phyloP scores from a whole-genome alignment of 225 moss, liverwort and hornwort species.

The Climacium dendroides region DNA sequence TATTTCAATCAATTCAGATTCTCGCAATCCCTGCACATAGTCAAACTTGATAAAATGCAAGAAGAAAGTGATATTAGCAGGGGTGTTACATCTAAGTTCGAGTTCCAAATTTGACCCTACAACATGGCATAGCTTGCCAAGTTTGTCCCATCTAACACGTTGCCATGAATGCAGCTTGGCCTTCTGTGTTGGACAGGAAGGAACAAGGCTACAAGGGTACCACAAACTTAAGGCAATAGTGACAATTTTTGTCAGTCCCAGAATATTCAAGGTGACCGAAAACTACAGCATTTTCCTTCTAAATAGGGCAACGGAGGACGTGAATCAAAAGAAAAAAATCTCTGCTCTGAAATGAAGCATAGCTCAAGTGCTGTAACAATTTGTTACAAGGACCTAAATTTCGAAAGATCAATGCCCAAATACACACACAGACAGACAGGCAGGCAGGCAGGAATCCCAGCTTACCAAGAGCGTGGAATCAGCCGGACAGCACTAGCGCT shows the following conservation, averaged over 20 bases:
- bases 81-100: not conserved
- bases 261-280: not conserved
- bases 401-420: not conserved
- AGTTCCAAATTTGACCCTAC: not conserved
- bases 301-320: not conserved
- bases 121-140: not conserved
- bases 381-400: not conserved
- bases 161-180: not conserved
- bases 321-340: not conserved
- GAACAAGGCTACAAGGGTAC: not conserved
- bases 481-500: not conserved
- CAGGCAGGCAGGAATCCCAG: not conserved
- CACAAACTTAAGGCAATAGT: too few species aligned
- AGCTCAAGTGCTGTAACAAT: not conserved
- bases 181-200: not conserved
- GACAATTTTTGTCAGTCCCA: not conserved
- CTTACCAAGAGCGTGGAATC: not conserved
- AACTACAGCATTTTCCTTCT: not conserved
- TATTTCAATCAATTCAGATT: not conserved
- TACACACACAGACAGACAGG: not conserved
- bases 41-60: not conserved
- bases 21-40: not conserved
- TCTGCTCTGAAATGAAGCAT: not conserved
- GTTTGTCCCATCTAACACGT: not conserved
- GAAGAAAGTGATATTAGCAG: not conserved